A percentile compares a stretch with the other conserved stretches of the same genome.
phyloP scores from a whole-genome alignment of 2,329 filamentous ascomycete genomes.

The Paecilomyces niveus region DNA sequence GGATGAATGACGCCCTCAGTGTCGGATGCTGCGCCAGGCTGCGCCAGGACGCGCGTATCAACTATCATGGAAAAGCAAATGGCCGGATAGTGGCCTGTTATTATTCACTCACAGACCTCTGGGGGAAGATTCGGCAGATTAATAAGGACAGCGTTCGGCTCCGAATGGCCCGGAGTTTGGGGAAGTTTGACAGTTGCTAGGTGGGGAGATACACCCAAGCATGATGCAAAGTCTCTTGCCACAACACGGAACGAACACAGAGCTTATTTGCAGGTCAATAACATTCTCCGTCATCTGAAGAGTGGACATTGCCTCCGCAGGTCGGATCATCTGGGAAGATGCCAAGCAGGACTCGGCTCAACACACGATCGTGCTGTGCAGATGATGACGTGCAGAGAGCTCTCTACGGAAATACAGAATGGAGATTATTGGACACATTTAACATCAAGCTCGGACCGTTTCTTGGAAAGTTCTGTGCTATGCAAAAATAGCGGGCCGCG shows the following conservation, averaged over 20 bases:
- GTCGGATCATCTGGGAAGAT: neutral
- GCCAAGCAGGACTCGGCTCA: neutral
- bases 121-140: neutral
- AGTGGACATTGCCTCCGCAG: neutral
- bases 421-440: neutral
- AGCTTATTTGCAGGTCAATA: neutral
- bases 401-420: neutral
- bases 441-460: neutral
- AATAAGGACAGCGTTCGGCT: neutral
- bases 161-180: neutral
- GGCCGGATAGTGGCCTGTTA: neutral
- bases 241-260: neutral
- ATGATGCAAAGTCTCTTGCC: neutral
- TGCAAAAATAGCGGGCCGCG: no score
- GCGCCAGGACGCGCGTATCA: neutral
- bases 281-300: neutral
- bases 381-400: neutral
- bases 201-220: neutral
- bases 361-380: neutral
- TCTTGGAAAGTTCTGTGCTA: neutral
- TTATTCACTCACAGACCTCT: neutral
- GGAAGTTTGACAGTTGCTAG: neutral
- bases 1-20: neutral
- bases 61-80: neutral
- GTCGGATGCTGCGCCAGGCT: neutral